These are phyloP conservation scores for Avena atlantica DNA, from an alignment of 176 grass and related monocot genomes.

Conservation along the genomic window DNA sequence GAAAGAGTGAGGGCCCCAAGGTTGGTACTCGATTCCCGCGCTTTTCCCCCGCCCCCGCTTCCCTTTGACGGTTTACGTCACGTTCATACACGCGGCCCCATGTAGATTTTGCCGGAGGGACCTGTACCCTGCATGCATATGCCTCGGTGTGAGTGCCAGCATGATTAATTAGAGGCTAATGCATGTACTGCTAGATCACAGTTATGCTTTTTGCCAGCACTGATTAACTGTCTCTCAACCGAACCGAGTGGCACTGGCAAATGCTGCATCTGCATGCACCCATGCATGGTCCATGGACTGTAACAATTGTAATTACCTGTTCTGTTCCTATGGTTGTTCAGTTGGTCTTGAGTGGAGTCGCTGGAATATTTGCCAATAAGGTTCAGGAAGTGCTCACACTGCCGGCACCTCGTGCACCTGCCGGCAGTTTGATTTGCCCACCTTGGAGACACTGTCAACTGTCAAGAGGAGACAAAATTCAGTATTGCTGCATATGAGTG, in stretches of 20 bases:
- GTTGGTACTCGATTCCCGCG: slow-evolving; percentile 62
- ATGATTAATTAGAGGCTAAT: slow-evolving; percentile 55
- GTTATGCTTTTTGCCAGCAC: slow-evolving; percentile 41
- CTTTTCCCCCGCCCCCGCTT: slow-evolving; percentile 33
- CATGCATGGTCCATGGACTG: neutral
- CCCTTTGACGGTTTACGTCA: slow-evolving; percentile 84
- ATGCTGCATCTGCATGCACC: neutral
- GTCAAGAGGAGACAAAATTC: slow-evolving; percentile 22
- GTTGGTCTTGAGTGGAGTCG: neutral
- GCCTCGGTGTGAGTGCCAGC: slow-evolving; percentile 46
- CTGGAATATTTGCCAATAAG: neutral
- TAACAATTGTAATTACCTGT: slow-evolving; percentile 4
- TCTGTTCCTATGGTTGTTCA: neutral
- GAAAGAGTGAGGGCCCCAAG: slow-evolving; percentile 71
- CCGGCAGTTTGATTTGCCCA: slow-evolving; percentile 17
- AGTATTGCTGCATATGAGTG: neutral
- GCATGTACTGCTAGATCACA: slow-evolving; percentile 17
- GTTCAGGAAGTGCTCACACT: neutral
- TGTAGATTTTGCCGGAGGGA: slow-evolving; percentile 69
- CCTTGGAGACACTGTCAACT: slow-evolving; percentile 8
- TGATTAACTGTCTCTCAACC: slow-evolving; percentile 44
- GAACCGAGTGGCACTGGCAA: slow-evolving; percentile 21
- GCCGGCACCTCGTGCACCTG: neutral
- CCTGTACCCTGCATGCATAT: slow-evolving; percentile 23
- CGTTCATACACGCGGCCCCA: slow-evolving; percentile 87